Evolutionary conservation across 2,329 filamentous ascomycete species (phyloP).

Genomic region (Fusarium sterilihyphosum): DNA sequence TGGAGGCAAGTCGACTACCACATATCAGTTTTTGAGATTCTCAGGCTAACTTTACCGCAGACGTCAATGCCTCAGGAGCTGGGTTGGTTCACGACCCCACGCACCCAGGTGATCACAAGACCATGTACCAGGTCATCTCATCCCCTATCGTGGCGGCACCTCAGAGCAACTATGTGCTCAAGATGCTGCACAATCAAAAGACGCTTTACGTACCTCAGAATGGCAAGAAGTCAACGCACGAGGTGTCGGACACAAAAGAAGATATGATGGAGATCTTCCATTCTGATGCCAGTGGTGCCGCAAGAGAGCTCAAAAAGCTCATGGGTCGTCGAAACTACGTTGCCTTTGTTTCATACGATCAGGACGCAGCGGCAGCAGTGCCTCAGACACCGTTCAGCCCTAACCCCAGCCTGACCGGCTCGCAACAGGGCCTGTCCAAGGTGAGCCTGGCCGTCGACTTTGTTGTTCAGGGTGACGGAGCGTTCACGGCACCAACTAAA

Average conservation of each 20-base stretch:
- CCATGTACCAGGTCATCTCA: constrained; percentile 98
- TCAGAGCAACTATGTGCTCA: constrained; percentile 84
- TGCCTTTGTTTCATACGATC: constrained; percentile 93
- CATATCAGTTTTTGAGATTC: not conserved
- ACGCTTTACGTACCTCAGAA: constrained; percentile 91
- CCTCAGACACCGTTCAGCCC: constrained; percentile 52
- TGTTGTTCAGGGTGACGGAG: constrained; percentile 91
- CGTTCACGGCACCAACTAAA: constrained; percentile 85
- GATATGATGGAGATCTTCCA: constrained; percentile 99
- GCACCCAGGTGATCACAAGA: constrained; percentile 94
- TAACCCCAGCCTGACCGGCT: constrained; percentile 47
- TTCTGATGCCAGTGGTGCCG: constrained; percentile 85
- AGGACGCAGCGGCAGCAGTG: constrained; percentile 70
- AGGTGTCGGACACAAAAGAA: constrained; percentile 92
- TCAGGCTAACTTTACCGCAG: constrained; percentile 52
- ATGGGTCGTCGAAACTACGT: constrained; percentile 96
- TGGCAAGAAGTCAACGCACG: constrained; percentile 78
- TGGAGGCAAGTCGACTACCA: constrained; percentile 66
- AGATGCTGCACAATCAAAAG: constrained; percentile 95
- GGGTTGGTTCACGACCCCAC: constrained; percentile 94
- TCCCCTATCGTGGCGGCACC: constrained; percentile 92
- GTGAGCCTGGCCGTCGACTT: constrained; percentile 94
- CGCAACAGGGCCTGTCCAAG: constrained; percentile 64
- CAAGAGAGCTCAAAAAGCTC: constrained; percentile 86
- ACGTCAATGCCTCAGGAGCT: constrained; percentile 90